Evolutionary conservation across 192 early-diverging fungal species (phyloP).

Genomic region (Physocladia obscura): DNA sequence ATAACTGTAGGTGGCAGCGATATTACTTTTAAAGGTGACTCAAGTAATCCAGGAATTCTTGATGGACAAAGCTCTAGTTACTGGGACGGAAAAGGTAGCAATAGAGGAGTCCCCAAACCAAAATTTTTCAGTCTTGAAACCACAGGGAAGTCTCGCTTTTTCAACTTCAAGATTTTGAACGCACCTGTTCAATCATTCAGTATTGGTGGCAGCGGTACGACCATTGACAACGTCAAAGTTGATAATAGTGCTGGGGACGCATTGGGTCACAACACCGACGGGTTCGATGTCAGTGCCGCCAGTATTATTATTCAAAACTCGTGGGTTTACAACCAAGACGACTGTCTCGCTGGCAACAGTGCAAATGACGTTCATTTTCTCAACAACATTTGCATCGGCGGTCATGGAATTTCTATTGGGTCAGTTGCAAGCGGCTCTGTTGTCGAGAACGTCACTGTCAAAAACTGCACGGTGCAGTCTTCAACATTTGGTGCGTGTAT

Average conservation of each 20-base stretch:
- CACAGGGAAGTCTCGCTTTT: conserved; percentile 30
- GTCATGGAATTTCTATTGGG: too few relatives aligned
- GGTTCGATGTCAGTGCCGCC: too few relatives aligned
- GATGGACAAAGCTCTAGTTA: not conserved
- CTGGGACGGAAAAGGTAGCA: conserved; percentile 46
- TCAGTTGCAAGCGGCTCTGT: conserved; percentile 14
- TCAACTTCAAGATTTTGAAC: not conserved
- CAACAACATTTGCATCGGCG: too few relatives aligned
- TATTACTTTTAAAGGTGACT: not conserved
- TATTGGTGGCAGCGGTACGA: conserved; percentile 35
- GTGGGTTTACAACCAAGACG: not conserved
- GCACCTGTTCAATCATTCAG: conserved; percentile 43
- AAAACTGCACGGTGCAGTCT: conserved; percentile 31
- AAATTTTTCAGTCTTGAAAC: conserved; percentile 27
- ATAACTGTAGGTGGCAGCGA: not conserved
- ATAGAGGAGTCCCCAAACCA: conserved; percentile 43
- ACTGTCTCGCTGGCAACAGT: not conserved
- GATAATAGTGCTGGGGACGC: not conserved
- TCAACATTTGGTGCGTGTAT: conserved; percentile 39
- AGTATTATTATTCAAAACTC: conserved; percentile 15
- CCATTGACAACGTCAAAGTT: conserved; percentile 28
- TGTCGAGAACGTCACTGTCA: conserved; percentile 43
- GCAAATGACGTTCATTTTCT: not conserved
- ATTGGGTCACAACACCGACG: conserved; percentile 47
- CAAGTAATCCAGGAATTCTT: not conserved